Evolutionary conservation across 1,284 basidiomycete species (phyloP), one percentile per base, ranked within the genome.

Genomic region (Ustilago sp.): DNA sequence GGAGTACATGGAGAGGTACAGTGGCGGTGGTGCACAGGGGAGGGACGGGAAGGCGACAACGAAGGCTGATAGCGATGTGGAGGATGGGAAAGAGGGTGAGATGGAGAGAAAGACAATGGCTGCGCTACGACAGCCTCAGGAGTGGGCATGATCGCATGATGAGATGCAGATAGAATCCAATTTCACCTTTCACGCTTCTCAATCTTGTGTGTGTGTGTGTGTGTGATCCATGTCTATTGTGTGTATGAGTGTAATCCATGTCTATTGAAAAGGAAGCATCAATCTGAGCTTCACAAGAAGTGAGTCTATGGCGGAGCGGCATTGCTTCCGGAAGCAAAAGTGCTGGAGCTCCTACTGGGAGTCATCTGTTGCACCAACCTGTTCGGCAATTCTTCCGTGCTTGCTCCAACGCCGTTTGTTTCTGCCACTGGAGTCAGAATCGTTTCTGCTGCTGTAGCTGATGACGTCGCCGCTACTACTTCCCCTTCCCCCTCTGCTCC

Each of bases 1-100:
- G 84, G 80, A 85, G 66, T 86, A 86, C 51, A 83, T 83, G 83
- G 80, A 83, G 51, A 66, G 56, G 31, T 80, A 51, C 19, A 69
- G 75, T 45, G 83, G 83, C 4, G 79, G 80, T 6, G 81, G 79
- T 8, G 77, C 78, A 4, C 70, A 81, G 52, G 62, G 70, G 6
- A 56, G 75, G 11, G 77, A 77, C 51, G 81, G 67, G 0, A 77
- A 71, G 17, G 78, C 68, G 1, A 80, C 74, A 3, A 47, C 36
- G 11, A 41, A 28, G 8, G 59, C 32, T 11, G 68, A 71, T 47
- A 50, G 57, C n/a, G 41, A 13, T n/a, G 31, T n/a, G n/a, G 17
- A 17, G 8, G 52, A 31, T 4, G 67, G 64, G 11, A 64, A 62
- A 7, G 43, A 52, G 12, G 68, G 70, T 8, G 65, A 23, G 35